These are phyloP conservation scores for Leccinum fibrillosum DNA, from an alignment of 768 basidiomycete species.

Conservation along the genomic window DNA sequence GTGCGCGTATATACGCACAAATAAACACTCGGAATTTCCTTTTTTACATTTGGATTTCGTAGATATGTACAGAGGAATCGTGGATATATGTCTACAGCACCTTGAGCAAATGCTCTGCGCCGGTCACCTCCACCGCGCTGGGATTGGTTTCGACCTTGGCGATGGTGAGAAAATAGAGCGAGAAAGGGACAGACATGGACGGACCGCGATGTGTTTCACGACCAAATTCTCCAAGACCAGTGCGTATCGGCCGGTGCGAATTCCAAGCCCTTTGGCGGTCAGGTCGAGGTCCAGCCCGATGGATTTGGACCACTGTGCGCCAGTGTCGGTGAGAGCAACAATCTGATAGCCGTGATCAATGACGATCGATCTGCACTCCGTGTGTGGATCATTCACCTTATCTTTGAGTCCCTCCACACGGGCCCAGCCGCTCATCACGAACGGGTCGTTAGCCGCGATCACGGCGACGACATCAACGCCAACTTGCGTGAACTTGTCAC, in stretches of 20 bases:
- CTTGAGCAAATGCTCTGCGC: conserved; percentile 14
- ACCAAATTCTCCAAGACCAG: conserved; percentile 67
- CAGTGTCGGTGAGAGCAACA: conserved; percentile 52
- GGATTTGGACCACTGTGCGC: conserved; percentile 52
- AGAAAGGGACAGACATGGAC: conserved; percentile 13
- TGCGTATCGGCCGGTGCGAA: conserved; percentile 60
- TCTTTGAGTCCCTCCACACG: conserved; percentile 60
- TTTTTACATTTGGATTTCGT: neutral
- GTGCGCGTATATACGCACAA: conserved; percentile 32
- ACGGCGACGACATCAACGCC: conserved; percentile 53
- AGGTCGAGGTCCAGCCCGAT: conserved; percentile 58
- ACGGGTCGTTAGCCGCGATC: conserved; percentile 58
- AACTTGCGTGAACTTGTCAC: conserved; percentile 48
- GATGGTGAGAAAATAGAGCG: neutral
- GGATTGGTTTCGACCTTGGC: conserved; percentile 14
- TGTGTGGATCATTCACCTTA: conserved; percentile 42
- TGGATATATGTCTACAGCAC: conserved; percentile 6
- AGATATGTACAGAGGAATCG: neutral
- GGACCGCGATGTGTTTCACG: conserved; percentile 61
- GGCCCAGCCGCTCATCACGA: conserved; percentile 61
- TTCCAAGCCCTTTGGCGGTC: conserved; percentile 46
- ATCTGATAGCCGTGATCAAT: conserved; percentile 39
- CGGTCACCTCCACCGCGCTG: conserved; percentile 3
- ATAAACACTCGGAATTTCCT: conserved; percentile 9
- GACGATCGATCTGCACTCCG: conserved; percentile 19